A percentile compares a stretch with the other conserved stretches of the same genome.
phyloP scores from a whole-genome alignment of 2,329 filamentous ascomycete species.

The Phyllosticta citriasiana region DNA sequence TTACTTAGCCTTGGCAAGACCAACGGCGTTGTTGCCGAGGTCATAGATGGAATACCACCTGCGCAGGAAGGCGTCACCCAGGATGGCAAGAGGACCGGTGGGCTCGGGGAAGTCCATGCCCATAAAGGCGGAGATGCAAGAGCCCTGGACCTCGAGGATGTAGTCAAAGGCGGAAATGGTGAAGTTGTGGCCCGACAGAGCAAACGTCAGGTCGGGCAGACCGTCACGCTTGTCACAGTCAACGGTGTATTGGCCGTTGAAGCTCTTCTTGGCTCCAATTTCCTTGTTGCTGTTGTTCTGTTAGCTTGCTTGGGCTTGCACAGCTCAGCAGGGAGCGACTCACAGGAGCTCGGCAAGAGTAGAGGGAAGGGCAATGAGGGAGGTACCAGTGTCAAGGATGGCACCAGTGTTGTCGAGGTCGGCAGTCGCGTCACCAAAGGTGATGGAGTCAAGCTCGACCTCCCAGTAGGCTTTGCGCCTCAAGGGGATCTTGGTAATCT shows the following conservation, averaged over 20 bases:
- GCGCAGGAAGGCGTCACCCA: constrained; percentile 75
- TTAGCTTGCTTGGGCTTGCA: neutral
- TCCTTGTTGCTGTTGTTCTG: constrained; percentile 59
- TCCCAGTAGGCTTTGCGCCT: constrained; percentile 99
- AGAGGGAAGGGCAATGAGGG: constrained; percentile 86
- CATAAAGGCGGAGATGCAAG: constrained; percentile 96
- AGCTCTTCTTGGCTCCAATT: constrained; percentile 96
- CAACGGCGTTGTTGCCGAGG: constrained; percentile 78
- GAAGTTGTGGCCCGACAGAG: constrained; percentile 84
- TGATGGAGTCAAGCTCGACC: constrained; percentile 88
- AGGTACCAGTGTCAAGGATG: constrained; percentile 97
- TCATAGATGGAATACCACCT: constrained; percentile 96
- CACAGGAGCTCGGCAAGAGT: constrained; percentile 83
- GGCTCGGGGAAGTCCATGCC: constrained; percentile 80
- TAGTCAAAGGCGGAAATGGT: constrained; percentile 83
- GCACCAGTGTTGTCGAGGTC: constrained; percentile 91
- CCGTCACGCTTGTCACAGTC: constrained; percentile 76
- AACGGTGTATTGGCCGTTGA: constrained; percentile 90
- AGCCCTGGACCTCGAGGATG: constrained; percentile 88
- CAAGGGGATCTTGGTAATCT: constrained; percentile 86
- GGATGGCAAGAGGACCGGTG: constrained; percentile 83
- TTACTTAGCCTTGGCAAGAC: constrained; percentile 76
- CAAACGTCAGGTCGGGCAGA: constrained; percentile 88
- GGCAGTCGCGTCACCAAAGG: constrained; percentile 74
- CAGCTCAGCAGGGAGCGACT: constrained; percentile 20